A percentile compares a stretch with the other conserved stretches of the same genome.
Evolutionary conservation across 2,329 filamentous ascomycete genomes (phyloP).

Genomic region (Epichloe sp.): DNA sequence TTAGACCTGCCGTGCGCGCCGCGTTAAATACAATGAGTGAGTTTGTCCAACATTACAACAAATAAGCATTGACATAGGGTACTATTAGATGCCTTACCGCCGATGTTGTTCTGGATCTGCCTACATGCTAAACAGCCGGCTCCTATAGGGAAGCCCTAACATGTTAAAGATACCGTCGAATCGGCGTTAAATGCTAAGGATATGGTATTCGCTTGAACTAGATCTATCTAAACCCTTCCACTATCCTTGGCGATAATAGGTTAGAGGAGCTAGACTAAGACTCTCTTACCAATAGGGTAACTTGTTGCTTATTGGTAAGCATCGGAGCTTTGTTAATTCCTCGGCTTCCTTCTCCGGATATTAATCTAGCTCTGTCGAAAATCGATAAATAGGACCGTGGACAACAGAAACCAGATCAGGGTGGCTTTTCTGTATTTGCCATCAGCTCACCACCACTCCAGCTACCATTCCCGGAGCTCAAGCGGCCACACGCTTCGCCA

Average conservation of each 20-base stretch:
- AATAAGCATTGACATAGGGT: too few relatives aligned
- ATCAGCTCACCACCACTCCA: neutral
- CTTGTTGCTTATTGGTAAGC: neutral
- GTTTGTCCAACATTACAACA: neutral
- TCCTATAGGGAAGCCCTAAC: neutral
- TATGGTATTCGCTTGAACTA: conserved; percentile 11
- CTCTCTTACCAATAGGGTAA: neutral
- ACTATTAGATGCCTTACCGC: too few relatives aligned
- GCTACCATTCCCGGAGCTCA: neutral
- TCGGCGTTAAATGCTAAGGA: conserved; percentile 10
- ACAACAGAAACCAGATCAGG: neutral
- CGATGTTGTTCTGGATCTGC: too few relatives aligned
- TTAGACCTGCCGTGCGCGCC: conserved; percentile 10
- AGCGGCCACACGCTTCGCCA: neutral
- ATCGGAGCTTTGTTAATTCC: neutral
- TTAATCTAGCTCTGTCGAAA: conserved; percentile 2
- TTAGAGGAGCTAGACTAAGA: neutral
- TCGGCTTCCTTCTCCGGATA: conserved; percentile 2
- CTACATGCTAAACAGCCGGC: neutral
- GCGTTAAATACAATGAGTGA: conserved; percentile 11
- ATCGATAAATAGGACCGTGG: conserved; percentile 7
- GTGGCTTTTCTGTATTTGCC: neutral
- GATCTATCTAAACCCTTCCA: conserved; percentile 4
- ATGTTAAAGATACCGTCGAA: conserved; percentile 6
- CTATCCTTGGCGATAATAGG: neutral